Evolutionary conservation across 495 filamentous ascomycete genomes (phyloP), one percentile per base, ranked within the genome.

Genomic region (Hypoxylon rickii): DNA sequence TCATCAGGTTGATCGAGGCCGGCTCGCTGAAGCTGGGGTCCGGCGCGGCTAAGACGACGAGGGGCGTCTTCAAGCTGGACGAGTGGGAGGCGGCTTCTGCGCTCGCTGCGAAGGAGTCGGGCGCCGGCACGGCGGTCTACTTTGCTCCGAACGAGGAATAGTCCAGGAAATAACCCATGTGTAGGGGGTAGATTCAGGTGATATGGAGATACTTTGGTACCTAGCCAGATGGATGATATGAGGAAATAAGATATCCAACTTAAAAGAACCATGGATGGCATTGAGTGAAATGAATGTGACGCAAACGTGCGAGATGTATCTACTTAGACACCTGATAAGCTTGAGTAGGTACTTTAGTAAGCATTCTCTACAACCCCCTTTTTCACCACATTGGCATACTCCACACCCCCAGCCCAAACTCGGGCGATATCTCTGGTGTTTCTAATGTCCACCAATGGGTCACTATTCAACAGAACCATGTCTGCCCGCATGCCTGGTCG

Each of bases 391-490:
- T 63, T 44, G 3, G 12, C 26, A 21, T 65, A 63, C 43, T 71
- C 68, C 3, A 68, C 53, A 7, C 73, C 73, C n/a, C 65, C 69
- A 42, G 64, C 66, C 72, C 72, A 77, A 3, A 77, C 64, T 17
- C 52, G 57, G 1, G 59, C 44, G 29, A 77, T 65, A 3, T 65
- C 58, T 24, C 51, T 19, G 5, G 72, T 71, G 13, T 69, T 71
- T 3, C 55, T 60, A 31, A 79, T 73, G 54, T 77, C 65, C 37
- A 58, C 42, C 18, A 71, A 34, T 4, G 75, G 74, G 51, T 79
- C 61, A 17, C 62, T 71, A 24, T 68, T 57, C 31, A 79, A 40
- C 19, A 77, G 61, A 7, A 79, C 31, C 11, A 77, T 37, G 44
- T 79, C 76, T 0, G 76, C 74, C 15, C 68, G 64, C 51, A 59